Evolutionary conservation across 495 filamentous ascomycete species (phyloP), one percentile per base, ranked within the genome.

Genomic region (Penicillium pulvis): DNA sequence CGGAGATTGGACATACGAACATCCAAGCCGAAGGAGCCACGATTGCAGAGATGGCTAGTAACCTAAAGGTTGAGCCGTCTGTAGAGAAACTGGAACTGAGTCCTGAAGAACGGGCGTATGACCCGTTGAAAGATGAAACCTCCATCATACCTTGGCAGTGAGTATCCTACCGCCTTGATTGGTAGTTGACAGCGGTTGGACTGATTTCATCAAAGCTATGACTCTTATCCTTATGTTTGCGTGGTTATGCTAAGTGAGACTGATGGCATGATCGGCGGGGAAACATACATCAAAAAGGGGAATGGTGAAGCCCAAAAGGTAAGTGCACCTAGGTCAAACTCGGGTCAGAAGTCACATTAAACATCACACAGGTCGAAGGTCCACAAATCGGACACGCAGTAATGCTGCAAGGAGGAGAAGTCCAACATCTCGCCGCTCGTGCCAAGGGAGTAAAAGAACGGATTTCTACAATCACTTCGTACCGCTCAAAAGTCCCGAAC

Each of bases 161-260:
- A 63, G 71, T 68, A 1, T 54, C 23, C 20, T 3, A n/a, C 8
- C 9, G 1, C 1, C 26, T 51, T 19, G 7, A 7, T 35, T 17
- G 6, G 17, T 17, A 12, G 4, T 17, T 17, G 4, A 41, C 10
- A 39, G 35, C 3, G 10, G 1, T 16, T 5, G 16, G 4, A 41
- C 39, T 41, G 39, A 41, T 41, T 5, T 6, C 0, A 23, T 2
- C 2, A 26, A 26, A 64, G 62, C 47, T 58, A 71, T 31, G 72
- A 73, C 57, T 73, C 67, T 12, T 74, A 74, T 58, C 72, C 71
- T 19, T 75, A 65, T 53, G 71, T 75, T 16, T 71, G 63, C 48
- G 71, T 75, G 1, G 23, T 67, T 9, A 75, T 75, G 72, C 51
- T 75, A 12, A 69, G 65, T 41, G 69, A 74, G 20, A 72, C 72